These are phyloP conservation scores for Psilocybe mexicana DNA, from an alignment of 1,284 basidiomycete genomes.

Conservation along the genomic window DNA sequence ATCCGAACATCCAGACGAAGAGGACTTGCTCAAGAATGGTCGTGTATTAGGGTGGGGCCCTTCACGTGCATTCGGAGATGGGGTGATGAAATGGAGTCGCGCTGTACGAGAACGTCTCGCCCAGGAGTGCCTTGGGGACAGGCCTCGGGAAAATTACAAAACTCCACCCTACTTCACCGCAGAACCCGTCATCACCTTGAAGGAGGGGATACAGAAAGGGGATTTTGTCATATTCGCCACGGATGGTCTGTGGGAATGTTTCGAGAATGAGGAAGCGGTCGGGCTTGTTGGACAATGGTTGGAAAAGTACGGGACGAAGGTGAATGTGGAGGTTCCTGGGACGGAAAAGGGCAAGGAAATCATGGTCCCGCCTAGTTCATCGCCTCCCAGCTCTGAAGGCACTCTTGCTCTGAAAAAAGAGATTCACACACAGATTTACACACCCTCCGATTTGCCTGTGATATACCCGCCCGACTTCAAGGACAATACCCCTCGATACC, in stretches of 20 bases:
- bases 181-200: constrained; percentile 52
- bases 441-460: constrained; percentile 20
- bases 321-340: constrained; percentile 7
- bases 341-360: neutral
- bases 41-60: constrained; percentile 29
- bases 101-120: constrained; percentile 31
- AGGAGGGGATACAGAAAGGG: constrained; percentile 38
- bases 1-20: constrained; percentile 22
- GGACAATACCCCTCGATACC: constrained; percentile 36
- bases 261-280: constrained; percentile 60
- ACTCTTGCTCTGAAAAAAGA: too few relatives aligned
- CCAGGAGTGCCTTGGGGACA: constrained; percentile 27
- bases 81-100: constrained; percentile 35
- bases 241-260: constrained; percentile 58
- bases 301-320: constrained; percentile 17
- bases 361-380: neutral
- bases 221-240: constrained; percentile 61
- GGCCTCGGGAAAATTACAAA: constrained; percentile 21
- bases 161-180: constrained; percentile 48
- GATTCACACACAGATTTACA: neutral
- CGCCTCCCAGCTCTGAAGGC: too few relatives aligned
- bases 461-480: constrained; percentile 17
- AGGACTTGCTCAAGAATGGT: constrained; percentile 18
- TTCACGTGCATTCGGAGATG: constrained; percentile 36
- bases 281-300: constrained; percentile 55